These are phyloP conservation scores for Talaromyces sp. DNA, from an alignment of 2,329 filamentous ascomycete genomes.

Conservation along the genomic window DNA sequence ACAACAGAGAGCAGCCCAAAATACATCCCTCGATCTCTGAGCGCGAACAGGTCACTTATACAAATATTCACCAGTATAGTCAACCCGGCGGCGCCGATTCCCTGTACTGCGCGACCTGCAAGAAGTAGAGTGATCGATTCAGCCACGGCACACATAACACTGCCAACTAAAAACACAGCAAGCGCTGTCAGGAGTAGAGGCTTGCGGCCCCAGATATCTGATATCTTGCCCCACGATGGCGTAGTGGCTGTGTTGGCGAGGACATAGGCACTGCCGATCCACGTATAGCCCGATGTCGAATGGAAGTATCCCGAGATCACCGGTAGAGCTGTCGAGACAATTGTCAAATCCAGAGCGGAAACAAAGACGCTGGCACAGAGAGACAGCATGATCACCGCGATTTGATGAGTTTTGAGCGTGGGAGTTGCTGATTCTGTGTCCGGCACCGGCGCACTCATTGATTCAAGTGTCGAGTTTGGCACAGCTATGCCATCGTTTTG, in stretches of 20 bases:
- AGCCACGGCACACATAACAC: conserved; percentile 45
- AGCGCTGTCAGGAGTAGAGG: conserved; percentile 46
- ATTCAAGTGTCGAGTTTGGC: not conserved
- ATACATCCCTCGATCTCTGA: conserved; percentile 39
- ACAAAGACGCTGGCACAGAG: conserved; percentile 16
- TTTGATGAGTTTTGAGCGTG: not conserved
- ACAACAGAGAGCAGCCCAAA: conserved; percentile 39
- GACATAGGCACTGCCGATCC: conserved; percentile 50
- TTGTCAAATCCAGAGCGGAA: conserved; percentile 34
- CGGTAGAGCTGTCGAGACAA: conserved; percentile 53
- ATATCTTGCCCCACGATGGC: conserved; percentile 29
- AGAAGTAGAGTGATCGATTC: conserved; percentile 46
- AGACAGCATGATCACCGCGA: conserved; percentile 12
- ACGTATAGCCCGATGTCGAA: conserved; percentile 45
- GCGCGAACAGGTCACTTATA: conserved; percentile 47
- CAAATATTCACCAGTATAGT: conserved; percentile 45
- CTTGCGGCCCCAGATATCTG: conserved; percentile 56
- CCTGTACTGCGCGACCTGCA: conserved; percentile 44
- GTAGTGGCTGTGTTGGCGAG: conserved; percentile 41
- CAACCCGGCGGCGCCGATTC: conserved; percentile 45
- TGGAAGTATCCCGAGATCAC: conserved; percentile 50
- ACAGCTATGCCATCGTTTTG: not conserved
- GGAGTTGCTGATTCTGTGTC: not conserved
- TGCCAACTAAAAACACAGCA: conserved; percentile 49
- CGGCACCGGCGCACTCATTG: not conserved